Base-by-base conservation (phyloP, 2,329 filamentous ascomycete genomes). In the Colletotrichum filicis region DNA sequence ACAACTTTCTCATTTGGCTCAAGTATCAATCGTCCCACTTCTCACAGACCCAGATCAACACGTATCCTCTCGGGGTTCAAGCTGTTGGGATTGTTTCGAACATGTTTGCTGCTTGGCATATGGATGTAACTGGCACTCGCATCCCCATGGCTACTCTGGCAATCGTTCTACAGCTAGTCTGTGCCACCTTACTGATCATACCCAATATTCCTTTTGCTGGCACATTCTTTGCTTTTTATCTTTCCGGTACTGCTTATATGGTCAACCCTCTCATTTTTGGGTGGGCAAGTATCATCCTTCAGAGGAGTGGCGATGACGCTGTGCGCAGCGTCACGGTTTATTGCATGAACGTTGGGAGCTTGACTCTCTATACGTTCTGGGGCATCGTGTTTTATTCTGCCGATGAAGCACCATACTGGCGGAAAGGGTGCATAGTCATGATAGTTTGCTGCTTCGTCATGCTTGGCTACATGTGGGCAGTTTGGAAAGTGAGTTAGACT, bases 281-380 rank as follows among this genome's bases (percentile, higher is more conserved):
- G 1, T 85, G 82, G 82, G 82, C 82, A 0, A 85, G 80, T 65
- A 78, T 81, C 11, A 81, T 85, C 12, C 76, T 80, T 1, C 78
- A 81, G 63, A 77, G 82, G 2, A 74, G 74, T 4, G 82, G 82
- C 8, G 83, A 84, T 35, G 82, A 85, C 69, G 82, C 82, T 1
- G 76, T 79, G 1, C 74, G 83, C 52, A 80, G 78, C 6, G 75
- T 85, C 3, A 82, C 81, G 7, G 75, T 85, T 1, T 83, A 82
- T 32, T 76, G 79, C 11, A 84, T 85, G 82, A 83, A 82, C 56
- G 79, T 82, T 59, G 79, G 79, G 16, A 80, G 82, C 16, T 78
- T 81, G 24, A 78, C 82, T 3, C 71, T 84, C 24, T 84, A 82
- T 60, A 81, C 81, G 0, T 83, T 83, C 61, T 85, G 82, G 82